phyloP scores from a whole-genome alignment of 305 asterid species.

The Euphrasia arctica region DNA sequence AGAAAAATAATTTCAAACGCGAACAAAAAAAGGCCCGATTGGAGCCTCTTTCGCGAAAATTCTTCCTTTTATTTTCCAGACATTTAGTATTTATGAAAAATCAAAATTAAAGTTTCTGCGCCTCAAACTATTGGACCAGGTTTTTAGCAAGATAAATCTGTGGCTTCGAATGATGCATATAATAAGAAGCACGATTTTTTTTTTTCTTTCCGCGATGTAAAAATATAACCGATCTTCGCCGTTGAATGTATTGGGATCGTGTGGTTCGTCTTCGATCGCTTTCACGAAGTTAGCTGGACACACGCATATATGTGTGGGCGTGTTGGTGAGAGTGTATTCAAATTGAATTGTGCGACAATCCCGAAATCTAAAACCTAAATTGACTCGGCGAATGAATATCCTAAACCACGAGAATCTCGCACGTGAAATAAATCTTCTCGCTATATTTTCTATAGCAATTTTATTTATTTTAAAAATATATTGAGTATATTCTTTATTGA shows the following conservation, averaged over 20 bases:
- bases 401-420: no score
- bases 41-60: conserved; percentile 6
- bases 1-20: neutral
- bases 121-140: neutral
- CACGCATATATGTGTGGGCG: conserved; percentile 13
- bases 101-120: neutral
- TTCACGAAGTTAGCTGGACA: conserved; percentile 15
- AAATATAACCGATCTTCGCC: conserved; percentile 4
- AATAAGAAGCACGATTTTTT: conserved; percentile 16
- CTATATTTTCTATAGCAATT: no score
- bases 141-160: neutral
- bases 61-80: neutral
- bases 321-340: no score
- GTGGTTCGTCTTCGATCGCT: conserved; percentile 8
- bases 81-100: neutral
- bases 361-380: no score
- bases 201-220: neutral
- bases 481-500: no score
- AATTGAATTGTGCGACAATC: no score
- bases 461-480: no score
- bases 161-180: no score
- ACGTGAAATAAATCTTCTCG: no score
- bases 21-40: neutral
- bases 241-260: neutral
- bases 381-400: no score